Base-by-base conservation (phyloP, 2,329 filamentous ascomycete genomes). In the Aspergillus unguis region DNA sequence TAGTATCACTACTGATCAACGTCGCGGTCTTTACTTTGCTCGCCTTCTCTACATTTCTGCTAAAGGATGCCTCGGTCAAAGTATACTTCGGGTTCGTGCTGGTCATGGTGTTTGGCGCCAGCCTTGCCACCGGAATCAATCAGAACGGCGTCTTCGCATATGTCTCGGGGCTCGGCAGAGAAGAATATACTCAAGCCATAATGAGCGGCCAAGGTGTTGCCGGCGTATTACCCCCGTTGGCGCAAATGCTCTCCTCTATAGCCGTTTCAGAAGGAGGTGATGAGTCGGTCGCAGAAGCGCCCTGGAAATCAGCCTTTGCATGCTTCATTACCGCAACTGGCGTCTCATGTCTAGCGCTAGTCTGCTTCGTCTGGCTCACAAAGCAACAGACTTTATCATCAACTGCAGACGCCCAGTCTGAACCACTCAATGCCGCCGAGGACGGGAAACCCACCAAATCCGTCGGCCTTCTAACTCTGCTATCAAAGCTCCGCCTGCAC, bases 101-200 rank as follows among this genome's bases (percentile, higher is more conserved):
- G 69, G 52, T 84, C 56, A 91, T 92, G 80, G 91, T 96, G 4
- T 85, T 88, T 56, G 75, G 77, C n/a, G 84, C 91, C 0, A 89
- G 90, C 59, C 78, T 87, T 66, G 91, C 90, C 0, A 88, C 91
- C 0, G 92, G 88, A 0, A 77, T 96, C 46, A 88, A 92, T 60
- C 94, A 97, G 73, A 97, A 97, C 70, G 94, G 94, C 17, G 84
- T 94, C 8, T 96, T 96, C 69, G 90, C 94, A 2, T 97, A 92
- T 67, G 91, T 90, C 3, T 84, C 88, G 3, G 86, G 89, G 48
- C 97, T 96, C 65, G 90, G 86, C 33, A 80, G 88, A 47, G 83
- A 87, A 23, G 89, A 94, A 71, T 99, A 97, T 71, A 96, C 90
- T 50, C 92, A 97, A 72, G 92, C 87, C 26, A 91, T 97, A 71